A percentile compares a stretch with the other conserved stretches of the same genome.
Conservation (phyloP, 2,329 filamentous ascomycete genomes). For the Penicillium thymicola region DNA sequence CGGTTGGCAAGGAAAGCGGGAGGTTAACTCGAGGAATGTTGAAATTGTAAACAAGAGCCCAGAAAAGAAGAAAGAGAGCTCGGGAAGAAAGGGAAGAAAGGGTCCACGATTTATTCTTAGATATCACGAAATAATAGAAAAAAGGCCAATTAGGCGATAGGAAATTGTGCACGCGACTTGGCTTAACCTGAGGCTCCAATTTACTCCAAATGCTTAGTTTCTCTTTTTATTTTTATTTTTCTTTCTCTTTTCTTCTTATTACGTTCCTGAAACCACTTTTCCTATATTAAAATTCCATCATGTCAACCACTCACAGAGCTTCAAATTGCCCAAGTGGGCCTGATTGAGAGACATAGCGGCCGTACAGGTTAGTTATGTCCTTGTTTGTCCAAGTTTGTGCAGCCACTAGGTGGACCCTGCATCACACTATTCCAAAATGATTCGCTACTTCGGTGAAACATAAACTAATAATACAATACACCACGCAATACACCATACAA, state of each 20-base stretch:
- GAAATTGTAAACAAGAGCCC: background rate
- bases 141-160: conserved; percentile 5
- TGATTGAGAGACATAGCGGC: background rate
- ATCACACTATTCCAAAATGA: conserved; percentile 1
- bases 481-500: background rate
- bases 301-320: background rate
- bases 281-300: background rate
- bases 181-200: background rate
- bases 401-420: conserved; percentile 4
- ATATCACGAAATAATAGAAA: background rate
- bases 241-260: background rate
- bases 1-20: background rate
- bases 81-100: background rate
- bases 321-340: background rate
- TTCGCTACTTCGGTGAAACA: background rate
- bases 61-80: background rate
- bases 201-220: background rate
- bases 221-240: background rate
- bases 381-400: background rate
- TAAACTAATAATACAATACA: background rate
- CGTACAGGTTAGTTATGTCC: background rate
- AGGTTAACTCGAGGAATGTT: background rate
- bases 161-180: conserved; percentile 6
- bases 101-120: conserved; percentile 2
- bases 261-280: background rate